Percentiles rank a stretch among this genome's conserved stretches.
Evolutionary conservation across 208 protist genomes (phyloP).

Genomic region (Leishmania guyanensis): DNA sequence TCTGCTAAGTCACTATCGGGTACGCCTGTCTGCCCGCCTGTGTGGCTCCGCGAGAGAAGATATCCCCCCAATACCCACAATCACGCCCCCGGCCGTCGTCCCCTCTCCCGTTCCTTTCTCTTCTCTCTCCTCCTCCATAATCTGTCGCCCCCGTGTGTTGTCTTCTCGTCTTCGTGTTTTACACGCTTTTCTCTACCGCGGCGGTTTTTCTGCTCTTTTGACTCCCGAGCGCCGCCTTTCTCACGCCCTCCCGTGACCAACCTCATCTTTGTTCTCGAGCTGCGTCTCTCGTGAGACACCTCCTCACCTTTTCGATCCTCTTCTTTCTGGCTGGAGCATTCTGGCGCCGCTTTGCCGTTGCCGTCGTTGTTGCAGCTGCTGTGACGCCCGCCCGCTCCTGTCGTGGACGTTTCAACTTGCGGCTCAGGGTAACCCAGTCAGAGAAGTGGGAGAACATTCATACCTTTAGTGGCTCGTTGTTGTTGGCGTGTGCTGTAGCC

Average conservation of each 20-base stretch:
- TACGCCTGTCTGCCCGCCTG: not conserved
- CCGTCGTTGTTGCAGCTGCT: not conserved
- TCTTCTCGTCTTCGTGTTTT: not conserved
- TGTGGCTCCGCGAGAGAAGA: not conserved
- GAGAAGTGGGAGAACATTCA: not conserved
- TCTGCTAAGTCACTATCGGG: not conserved
- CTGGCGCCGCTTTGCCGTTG: not conserved
- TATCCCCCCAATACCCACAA: not conserved
- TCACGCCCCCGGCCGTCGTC: too few relatives aligned
- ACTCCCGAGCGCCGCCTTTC: conserved; percentile 13
- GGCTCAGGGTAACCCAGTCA: not conserved
- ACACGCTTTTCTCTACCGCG: not conserved
- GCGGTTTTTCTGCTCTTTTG: conserved; percentile 2
- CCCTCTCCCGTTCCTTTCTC: not conserved
- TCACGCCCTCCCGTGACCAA: not conserved
- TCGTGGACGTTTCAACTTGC: not conserved
- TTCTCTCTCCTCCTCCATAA: not conserved
- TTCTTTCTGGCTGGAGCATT: not conserved
- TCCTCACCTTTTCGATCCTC: not conserved
- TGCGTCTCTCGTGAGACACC: not conserved
- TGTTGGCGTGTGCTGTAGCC: not conserved
- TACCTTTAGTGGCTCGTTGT: not conserved
- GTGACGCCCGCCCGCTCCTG: not conserved
- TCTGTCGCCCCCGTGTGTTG: not conserved
- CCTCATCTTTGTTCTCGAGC: not conserved